Evolutionary conservation across 1,284 basidiomycete species (phyloP).

Genomic region (Pholiota adiposa): DNA sequence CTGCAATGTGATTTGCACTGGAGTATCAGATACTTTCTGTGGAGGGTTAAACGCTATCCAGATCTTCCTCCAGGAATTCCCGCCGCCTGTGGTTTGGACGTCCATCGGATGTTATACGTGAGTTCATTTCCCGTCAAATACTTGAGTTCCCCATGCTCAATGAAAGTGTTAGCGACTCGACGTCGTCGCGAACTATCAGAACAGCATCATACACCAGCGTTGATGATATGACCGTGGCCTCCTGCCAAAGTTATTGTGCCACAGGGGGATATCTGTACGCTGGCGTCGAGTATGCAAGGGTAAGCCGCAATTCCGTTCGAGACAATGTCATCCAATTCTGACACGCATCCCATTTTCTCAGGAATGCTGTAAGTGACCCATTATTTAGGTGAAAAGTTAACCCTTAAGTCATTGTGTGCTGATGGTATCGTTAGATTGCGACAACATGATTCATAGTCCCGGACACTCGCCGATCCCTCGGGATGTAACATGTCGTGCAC

Average conservation of each 20-base stretch:
- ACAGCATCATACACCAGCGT: conserved; percentile 44
- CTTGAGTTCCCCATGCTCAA: no score
- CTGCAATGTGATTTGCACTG: not conserved
- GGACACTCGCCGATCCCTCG: conserved; percentile 42
- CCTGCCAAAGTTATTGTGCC: conserved; percentile 62
- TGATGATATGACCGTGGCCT: conserved; percentile 61
- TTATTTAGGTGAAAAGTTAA: not conserved
- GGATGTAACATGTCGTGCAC: conserved; percentile 65
- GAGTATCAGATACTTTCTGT: not conserved
- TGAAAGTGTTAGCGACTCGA: conserved; percentile 45
- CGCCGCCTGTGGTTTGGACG: not conserved
- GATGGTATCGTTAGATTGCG: conserved; percentile 53
- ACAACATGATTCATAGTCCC: conserved; percentile 52
- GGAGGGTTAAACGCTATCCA: not conserved
- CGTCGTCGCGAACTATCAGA: conserved; percentile 52
- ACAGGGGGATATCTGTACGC: conserved; percentile 21
- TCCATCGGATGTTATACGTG: not conserved
- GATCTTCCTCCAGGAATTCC: not conserved
- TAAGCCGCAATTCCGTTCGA: not conserved
- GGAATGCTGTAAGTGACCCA: conserved; percentile 54
- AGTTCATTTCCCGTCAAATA: not conserved
- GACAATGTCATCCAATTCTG: not conserved
- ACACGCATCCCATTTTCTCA: conserved; percentile 15
- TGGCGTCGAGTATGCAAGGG: conserved; percentile 24
- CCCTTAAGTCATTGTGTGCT: not conserved